These are phyloP conservation scores for Crithidia bombi DNA, from an alignment of 208 protist species.

Conservation along the genomic window DNA sequence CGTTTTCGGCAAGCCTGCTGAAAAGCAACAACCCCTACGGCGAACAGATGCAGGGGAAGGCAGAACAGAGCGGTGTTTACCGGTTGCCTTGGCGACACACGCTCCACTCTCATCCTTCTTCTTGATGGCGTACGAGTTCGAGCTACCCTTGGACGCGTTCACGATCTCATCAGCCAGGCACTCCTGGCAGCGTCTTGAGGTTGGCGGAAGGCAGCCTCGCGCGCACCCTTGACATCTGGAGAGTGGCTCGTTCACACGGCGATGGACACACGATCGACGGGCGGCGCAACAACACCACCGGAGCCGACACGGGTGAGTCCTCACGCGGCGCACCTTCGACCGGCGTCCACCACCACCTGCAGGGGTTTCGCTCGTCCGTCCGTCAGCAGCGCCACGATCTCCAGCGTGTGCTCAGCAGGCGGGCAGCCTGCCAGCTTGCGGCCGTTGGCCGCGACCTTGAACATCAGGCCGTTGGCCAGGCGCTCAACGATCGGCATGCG, in stretches of 20 bases:
- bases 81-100: constrained; percentile 98
- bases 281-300: constrained; percentile 99
- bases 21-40: neutral
- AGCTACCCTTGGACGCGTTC: constrained; percentile 98
- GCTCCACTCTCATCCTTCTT: constrained; percentile 99
- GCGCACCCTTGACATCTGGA: constrained; percentile 98
- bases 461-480: constrained; percentile 98
- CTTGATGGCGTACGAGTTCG: constrained; percentile 99
- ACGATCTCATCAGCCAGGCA: constrained; percentile 99
- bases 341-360: constrained; percentile 98
- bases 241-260: constrained; percentile 99
- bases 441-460: constrained; percentile 99
- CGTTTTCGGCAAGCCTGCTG: neutral
- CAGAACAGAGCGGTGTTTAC: neutral
- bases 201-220: constrained; percentile 99
- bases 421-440: constrained; percentile 99
- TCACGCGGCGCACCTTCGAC: constrained; percentile 99
- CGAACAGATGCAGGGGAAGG: neutral
- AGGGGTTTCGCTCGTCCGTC: constrained; percentile 99
- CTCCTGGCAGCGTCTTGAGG: constrained; percentile 99
- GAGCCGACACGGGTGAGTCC: constrained; percentile 99
- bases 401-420: constrained; percentile 99
- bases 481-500: constrained; percentile 96
- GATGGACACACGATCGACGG: constrained; percentile 99
- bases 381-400: constrained; percentile 99